These are phyloP conservation scores for Pueraria montana DNA, from an alignment of 306 rosid species.

Conservation along the genomic window DNA sequence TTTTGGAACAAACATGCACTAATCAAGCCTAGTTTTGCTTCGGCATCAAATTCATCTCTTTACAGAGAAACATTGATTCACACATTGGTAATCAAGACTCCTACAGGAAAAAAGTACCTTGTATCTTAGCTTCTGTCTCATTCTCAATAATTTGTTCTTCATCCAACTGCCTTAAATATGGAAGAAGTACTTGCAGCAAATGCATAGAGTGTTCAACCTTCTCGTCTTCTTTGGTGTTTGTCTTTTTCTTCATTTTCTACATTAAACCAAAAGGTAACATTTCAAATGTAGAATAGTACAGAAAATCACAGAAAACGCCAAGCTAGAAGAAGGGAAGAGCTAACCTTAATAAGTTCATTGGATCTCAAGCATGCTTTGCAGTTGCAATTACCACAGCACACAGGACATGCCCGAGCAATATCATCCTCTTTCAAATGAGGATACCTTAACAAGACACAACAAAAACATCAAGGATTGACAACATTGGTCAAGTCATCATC, in stretches of 20 bases:
- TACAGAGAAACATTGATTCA: background rate
- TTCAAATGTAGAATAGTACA: background rate
- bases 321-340: background rate
- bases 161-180: constrained; percentile 60
- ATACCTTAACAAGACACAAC: no score
- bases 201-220: constrained; percentile 56
- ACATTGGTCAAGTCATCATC: no score
- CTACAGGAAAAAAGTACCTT: constrained; percentile 56
- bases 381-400: no score
- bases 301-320: constrained; percentile 4
- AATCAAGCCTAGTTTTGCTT: constrained; percentile 4
- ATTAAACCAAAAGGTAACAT: constrained; percentile 14
- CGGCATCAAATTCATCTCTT: background rate
- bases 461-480: no score
- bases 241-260: constrained; percentile 44
- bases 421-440: no score
- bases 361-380: no score
- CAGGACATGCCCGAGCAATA: no score
- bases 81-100: background rate
- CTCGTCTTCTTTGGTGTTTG: background rate
- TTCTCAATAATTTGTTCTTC: constrained; percentile 48
- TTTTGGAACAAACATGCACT: background rate
- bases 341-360: no score
- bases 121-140: constrained; percentile 67
- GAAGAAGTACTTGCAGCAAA: constrained; percentile 68